Base-by-base conservation (phyloP, 495 filamentous ascomycete species). In the Saxophila tyrrhenica region DNA sequence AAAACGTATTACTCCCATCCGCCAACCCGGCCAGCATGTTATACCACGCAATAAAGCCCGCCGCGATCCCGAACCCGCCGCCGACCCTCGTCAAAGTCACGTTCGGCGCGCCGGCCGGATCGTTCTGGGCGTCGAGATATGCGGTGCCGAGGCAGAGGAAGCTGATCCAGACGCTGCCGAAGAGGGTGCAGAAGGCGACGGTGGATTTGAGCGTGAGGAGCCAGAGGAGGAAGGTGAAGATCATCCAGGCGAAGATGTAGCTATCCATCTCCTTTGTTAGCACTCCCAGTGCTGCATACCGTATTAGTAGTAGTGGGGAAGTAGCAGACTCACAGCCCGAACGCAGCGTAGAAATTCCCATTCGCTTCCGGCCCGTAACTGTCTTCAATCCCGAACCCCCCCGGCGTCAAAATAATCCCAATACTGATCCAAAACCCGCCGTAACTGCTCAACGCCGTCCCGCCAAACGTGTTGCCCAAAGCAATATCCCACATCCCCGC, bases 401-500 rank as follows among this genome's bases (percentile, higher is more conserved):
- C 58, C 8, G 58, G 58, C 7, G 39, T 57, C 7, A 61, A 35
- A 25, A 61, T 52, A 25, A 61, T 61, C 5, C 25, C 59, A n/a
- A 59, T 47, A 2, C 11, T 7, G 21, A 62, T 59, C 59, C 59
- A 62, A 51, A 59, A 62, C 22, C 59, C 56, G 21, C 59, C 58
- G 50, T 61, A 61, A 19, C 45, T 41, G 20, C n/a, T 25, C 13
- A 62, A 46, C 11, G 59, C 55, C 15, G 56, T 55, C 2, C 56
- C 59, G 24, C 59, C 59, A 39, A 62, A 58, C 13, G 35, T 51
- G 24, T 58, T 58, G n/a, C 56, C 56, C 2, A 58, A 29, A 1
- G 56, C 56, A 15, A 58, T 48, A 11, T 58, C 55, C 59, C 59
- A 62, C 59, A 62, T 62, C 5, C 56, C 59, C 2, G 56, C 59